A percentile compares a stretch with the other conserved stretches of the same genome.
Evolutionary conservation across 169 alveolate genomes (phyloP).

Genomic region (Cryptosporidium felis): DNA sequence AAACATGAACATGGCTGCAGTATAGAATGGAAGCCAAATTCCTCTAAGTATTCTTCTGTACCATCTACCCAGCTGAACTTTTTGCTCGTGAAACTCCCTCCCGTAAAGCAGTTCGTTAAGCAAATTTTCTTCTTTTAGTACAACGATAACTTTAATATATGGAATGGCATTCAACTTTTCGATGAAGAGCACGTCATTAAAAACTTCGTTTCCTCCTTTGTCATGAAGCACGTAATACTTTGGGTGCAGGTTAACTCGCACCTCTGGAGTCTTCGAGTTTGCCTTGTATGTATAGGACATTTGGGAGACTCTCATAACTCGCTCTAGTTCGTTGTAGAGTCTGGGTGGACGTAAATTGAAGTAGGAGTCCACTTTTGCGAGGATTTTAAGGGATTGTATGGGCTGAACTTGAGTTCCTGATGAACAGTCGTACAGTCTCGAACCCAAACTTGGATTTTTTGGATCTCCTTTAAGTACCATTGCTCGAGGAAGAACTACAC

Average conservation of each 20-base stretch:
- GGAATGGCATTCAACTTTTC: slow-evolving; percentile 58
- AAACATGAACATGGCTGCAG: slow-evolving; percentile 48
- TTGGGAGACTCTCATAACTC: slow-evolving; percentile 57
- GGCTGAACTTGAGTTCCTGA: slow-evolving; percentile 10
- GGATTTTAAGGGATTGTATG: background rate
- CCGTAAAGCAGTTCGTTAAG: slow-evolving; percentile 33
- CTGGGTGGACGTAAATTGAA: slow-evolving; percentile 22
- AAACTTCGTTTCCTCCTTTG: slow-evolving; percentile 1
- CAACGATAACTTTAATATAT: slow-evolving; percentile 34
- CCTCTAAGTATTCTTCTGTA: slow-evolving; percentile 52
- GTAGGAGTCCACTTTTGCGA: slow-evolving; percentile 57
- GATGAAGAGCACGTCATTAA: slow-evolving; percentile 40
- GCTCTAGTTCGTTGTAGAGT: slow-evolving; percentile 34
- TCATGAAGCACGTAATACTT: slow-evolving; percentile 19
- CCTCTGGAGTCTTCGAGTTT: slow-evolving; percentile 46
- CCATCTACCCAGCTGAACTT: slow-evolving; percentile 42
- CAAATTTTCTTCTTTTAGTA: slow-evolving; percentile 1
- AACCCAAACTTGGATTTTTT: slow-evolving; percentile 10
- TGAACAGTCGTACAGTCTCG: slow-evolving; percentile 34
- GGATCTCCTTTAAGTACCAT: slow-evolving; percentile 24
- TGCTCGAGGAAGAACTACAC: slow-evolving; percentile 11
- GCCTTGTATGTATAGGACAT: slow-evolving; percentile 13
- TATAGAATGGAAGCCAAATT: slow-evolving; percentile 67
- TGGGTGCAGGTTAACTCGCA: slow-evolving; percentile 31
- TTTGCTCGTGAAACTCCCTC: slow-evolving; percentile 41